Percentiles rank a stretch among this genome's conserved stretches.
Evolutionary conservation across 2,329 filamentous ascomycete genomes (phyloP).

Genomic region (Phialemoniopsis sp.): DNA sequence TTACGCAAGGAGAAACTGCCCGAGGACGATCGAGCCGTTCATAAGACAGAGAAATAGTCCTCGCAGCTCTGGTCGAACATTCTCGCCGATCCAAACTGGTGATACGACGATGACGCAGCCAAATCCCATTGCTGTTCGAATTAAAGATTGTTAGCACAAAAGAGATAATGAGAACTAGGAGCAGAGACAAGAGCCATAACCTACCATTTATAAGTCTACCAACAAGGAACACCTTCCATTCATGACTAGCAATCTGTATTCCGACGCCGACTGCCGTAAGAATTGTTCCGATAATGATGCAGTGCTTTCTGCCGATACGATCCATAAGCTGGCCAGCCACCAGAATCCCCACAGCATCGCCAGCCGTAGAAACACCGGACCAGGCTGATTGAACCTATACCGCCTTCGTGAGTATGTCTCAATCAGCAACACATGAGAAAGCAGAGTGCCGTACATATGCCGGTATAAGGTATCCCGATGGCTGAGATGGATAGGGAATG

Average conservation of each 20-base stretch:
- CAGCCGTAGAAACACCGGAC: conserved; percentile 7
- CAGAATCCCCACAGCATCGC: conserved; percentile 6
- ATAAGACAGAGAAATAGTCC: conserved; percentile 31
- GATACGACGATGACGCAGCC: conserved; percentile 30
- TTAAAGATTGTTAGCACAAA: too few relatives aligned
- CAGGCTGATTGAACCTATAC: too few relatives aligned
- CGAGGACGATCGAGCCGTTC: conserved; percentile 29
- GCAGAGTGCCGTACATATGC: too few relatives aligned
- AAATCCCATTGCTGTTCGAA: too few relatives aligned
- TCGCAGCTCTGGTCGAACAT: conserved; percentile 25
- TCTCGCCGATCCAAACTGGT: conserved; percentile 32
- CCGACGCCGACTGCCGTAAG: conserved; percentile 20
- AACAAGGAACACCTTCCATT: conserved; percentile 7
- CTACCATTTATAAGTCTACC: conserved; percentile 11
- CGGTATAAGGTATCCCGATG: conserved; percentile 8
- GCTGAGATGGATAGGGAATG: conserved; percentile 5
- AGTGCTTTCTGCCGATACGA: conserved; percentile 9
- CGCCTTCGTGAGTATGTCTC: too few relatives aligned
- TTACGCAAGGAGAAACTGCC: conserved; percentile 21
- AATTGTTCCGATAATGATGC: conserved; percentile 16
- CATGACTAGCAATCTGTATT: conserved; percentile 14
- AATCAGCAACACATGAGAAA: too few relatives aligned
- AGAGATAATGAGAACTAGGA: too few relatives aligned
- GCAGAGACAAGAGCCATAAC: too few relatives aligned
- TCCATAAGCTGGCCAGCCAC: conserved; percentile 7